Evolutionary conservation across 495 filamentous ascomycete genomes (phyloP).

Genomic region (Annulohypoxylon moriforme): DNA sequence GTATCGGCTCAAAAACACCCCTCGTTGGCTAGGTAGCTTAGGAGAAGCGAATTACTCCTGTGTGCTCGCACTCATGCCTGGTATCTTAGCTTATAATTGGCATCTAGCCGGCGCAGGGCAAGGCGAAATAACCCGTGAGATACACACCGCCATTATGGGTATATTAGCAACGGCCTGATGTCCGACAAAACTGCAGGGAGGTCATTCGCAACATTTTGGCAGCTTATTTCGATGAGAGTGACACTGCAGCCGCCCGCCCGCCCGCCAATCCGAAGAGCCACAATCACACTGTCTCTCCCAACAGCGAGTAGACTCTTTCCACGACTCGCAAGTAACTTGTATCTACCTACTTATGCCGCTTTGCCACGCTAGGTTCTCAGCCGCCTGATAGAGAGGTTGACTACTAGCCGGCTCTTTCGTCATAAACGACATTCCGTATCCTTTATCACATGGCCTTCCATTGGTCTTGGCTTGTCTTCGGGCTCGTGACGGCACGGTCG

Average conservation of each 20-base stretch:
- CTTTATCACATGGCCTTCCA: constrained; percentile 33
- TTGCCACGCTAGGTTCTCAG: constrained; percentile 39
- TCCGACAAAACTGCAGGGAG: constrained; percentile 34
- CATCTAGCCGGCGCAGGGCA: not conserved
- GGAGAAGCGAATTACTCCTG: constrained; percentile 11
- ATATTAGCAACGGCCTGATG: constrained; percentile 28
- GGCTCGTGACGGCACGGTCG: constrained; percentile 36
- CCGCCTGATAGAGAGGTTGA: constrained; percentile 29
- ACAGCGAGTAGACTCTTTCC: constrained; percentile 29
- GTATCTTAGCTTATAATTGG: constrained; percentile 13
- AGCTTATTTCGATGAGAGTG: constrained; percentile 29
- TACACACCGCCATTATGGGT: constrained; percentile 35
- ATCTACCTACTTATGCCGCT: constrained; percentile 26
- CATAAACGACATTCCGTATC: constrained; percentile 39
- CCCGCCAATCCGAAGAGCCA: constrained; percentile 29
- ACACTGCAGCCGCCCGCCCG: constrained; percentile 36
- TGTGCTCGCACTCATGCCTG: constrained; percentile 2
- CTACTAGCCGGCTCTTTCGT: constrained; percentile 37
- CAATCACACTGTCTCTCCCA: constrained; percentile 24
- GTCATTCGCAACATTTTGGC: constrained; percentile 40
- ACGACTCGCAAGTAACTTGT: constrained; percentile 27
- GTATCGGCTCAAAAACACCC: constrained; percentile 2
- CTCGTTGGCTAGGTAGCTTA: constrained; percentile 1
- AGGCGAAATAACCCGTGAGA: constrained; percentile 15
- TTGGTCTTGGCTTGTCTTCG: constrained; percentile 32